Evolutionary conservation across 1,284 basidiomycete genomes (phyloP), one percentile per base, ranked within the genome.

Genomic region (Exobasidium cylindrosporum): DNA sequence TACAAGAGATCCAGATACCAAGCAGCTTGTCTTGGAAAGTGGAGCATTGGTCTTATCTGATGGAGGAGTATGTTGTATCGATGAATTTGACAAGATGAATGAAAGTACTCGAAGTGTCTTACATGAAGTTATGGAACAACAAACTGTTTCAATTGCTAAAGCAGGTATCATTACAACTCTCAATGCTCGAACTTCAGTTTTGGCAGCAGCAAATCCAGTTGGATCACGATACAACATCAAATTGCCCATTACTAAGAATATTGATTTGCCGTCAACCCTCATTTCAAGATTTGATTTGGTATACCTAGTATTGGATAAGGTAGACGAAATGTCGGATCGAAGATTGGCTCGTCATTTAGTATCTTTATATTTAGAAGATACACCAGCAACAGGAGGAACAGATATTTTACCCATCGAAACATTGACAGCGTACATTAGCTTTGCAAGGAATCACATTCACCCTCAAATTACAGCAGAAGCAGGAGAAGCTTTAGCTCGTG

Each of bases 121-220:
- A 56, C 95, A 98, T 80, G 96, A 98, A 88, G 96, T 97, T 44
- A 98, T 98, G 95, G 95, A 98, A 86, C 95, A 98, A 88, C 95
- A 98, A 89, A 98, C 95, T 0, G 93, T 98, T 1, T 97, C 94
- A 1, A 95, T 98, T 64, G 96, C 96, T n/a, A 98, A 98, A 82
- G 95, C 95, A 0, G 96, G 96, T 10, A 98, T 98, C 76, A 98
- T 97, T 79, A 98, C 95, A 0, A 97, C 96, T 0, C 84, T 98
- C 67, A 98, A 98, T 73, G 95, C 96, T 0, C 86, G 96, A 35
- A 97, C 95, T 0, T 98, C 96, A 0, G 93, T 98, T 69, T 84
- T 98, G 1, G 95, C 95, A 1, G 95, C 94, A 6, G 95, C 95
- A 44, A 98, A 99, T 81, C 95, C 95, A 0, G 90, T 97, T 32